These are phyloP conservation scores for Talaromyces sp. DNA, from an alignment of 2,329 filamentous ascomycete species.

Conservation along the genomic window DNA sequence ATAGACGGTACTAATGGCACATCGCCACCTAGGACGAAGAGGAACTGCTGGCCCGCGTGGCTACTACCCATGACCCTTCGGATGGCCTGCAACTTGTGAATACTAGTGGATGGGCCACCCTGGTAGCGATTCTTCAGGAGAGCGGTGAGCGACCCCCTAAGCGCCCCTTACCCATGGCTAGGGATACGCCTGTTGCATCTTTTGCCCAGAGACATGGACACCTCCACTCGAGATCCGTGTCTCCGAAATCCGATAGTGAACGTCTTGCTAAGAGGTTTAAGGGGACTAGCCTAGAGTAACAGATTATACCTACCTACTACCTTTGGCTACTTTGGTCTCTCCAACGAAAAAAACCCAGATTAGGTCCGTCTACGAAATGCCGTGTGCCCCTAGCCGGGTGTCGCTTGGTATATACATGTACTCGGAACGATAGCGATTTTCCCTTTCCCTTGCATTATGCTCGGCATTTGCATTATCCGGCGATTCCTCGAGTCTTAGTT, in stretches of 20 bases:
- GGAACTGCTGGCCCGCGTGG: constrained; percentile 76
- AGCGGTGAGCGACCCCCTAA: constrained; percentile 95
- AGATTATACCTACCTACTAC: not conserved
- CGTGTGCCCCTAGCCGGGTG: not conserved
- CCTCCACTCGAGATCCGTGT: constrained; percentile 29
- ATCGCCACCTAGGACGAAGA: constrained; percentile 71
- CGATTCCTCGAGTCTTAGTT: not conserved
- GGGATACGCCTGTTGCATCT: constrained; percentile 27
- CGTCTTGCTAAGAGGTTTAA: constrained; percentile 63
- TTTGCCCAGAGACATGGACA: constrained; percentile 31
- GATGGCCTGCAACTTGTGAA: constrained; percentile 80
- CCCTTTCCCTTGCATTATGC: not conserved
- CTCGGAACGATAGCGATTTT: not conserved
- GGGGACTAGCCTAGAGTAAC: constrained; percentile 54
- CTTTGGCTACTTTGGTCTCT: not conserved
- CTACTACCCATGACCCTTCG: constrained; percentile 72
- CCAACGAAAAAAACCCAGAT: not conserved
- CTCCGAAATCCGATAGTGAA: constrained; percentile 49
- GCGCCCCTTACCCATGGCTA: constrained; percentile 47
- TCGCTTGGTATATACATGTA: not conserved
- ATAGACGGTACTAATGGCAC: not conserved
- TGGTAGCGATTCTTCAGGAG: constrained; percentile 89
- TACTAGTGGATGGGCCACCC: constrained; percentile 87
- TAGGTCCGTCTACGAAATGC: not conserved
- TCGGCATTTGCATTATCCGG: not conserved